Conservation (phyloP, 805 yeast species). For the Cyberlindnera nakhonratchasimensis region DNA sequence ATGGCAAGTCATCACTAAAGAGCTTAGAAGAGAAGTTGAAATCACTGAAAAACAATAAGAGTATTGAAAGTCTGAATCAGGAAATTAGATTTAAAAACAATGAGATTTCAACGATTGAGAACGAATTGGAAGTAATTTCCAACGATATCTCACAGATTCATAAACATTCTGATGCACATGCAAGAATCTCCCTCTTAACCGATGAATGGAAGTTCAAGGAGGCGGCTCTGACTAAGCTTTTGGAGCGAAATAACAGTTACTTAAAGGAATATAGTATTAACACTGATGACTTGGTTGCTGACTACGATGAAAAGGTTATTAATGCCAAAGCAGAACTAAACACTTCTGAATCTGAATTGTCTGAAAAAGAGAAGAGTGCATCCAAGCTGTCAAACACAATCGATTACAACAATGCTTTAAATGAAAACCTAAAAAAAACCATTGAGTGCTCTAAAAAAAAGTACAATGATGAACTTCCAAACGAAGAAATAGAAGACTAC, state of each 20-base stretch:
- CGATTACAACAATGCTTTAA: conserved; percentile 12
- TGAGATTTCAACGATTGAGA: conserved; percentile 36
- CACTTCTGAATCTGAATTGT: conserved; percentile 6
- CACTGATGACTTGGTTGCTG: conserved; percentile 14
- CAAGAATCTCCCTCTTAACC: conserved; percentile 45
- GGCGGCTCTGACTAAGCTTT: conserved; percentile 30
- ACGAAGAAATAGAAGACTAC: conserved; percentile 46
- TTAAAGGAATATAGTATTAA: conserved; percentile 25
- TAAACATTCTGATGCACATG: conserved; percentile 55
- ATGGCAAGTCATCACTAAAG: conserved; percentile 41
- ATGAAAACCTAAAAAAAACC: conserved; percentile 9
- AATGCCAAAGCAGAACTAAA: conserved; percentile 7
- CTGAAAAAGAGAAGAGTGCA: conserved; percentile 5
- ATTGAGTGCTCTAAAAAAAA: conserved; percentile 12
- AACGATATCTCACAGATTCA: conserved; percentile 48
- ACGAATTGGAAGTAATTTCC: conserved; percentile 49
- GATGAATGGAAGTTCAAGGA: conserved; percentile 37
- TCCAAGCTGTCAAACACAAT: conserved; percentile 17
- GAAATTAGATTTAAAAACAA: conserved; percentile 38
- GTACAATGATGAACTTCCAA: conserved; percentile 24
- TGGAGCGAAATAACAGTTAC: conserved; percentile 23
- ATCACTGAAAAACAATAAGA: conserved; percentile 28
- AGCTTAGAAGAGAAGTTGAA: conserved; percentile 35
- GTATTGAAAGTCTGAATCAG: conserved; percentile 29
- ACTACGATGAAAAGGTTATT: conserved; percentile 3